Base-by-base conservation (phyloP, 306 rosid genomes). In the Cicer judaicum region DNA sequence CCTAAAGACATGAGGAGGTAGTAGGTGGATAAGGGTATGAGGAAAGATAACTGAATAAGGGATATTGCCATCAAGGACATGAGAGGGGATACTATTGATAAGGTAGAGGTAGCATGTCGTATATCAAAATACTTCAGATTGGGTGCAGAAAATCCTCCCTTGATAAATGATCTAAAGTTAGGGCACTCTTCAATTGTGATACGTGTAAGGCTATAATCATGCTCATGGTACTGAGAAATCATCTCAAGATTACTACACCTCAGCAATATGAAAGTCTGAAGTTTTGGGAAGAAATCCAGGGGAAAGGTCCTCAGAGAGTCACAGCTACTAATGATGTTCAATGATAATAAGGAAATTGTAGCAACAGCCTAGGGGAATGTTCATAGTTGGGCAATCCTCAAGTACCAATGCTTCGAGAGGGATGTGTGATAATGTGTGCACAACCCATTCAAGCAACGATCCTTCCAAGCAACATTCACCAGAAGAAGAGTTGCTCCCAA, bases 241-340 rank as follows among this genome's bases (percentile, higher is more conserved):
- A 16, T 56, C 10, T 66, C 81, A 14, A 81, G 48, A 65, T 77
- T 49, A 2, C 7, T 2, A 57, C 82, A 77, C 1, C 0, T 0
- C 0, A 0, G 3, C 1, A 77, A 2, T 0, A 0, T 0, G 7
- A 77, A 52, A 3, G 0, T 0, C 0, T 10, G 1, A n/a, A 82
- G 76, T 48, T 68, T 69, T 7, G 81, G 84, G 39, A 75, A 53
- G 1, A 77, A 48, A 44, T 72, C 2, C 1, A 80, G 59, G 0
- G 77, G 76, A 1, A 80, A 68, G 11, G 59, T 53, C 59, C 11
- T 40, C 2, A 79, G 40, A 54, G 79, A 66, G 29, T 65, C 48
- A 8, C 55, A 79, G 14, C 63, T 66, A 34, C 36, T 1, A 1
- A 0, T 0, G n/a, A 79, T 65, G 5, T 0, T 1, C 47, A 73